Evolutionary conservation across 2,329 filamentous ascomycete genomes (phyloP).

Genomic region (Calonectria multiphialidica): DNA sequence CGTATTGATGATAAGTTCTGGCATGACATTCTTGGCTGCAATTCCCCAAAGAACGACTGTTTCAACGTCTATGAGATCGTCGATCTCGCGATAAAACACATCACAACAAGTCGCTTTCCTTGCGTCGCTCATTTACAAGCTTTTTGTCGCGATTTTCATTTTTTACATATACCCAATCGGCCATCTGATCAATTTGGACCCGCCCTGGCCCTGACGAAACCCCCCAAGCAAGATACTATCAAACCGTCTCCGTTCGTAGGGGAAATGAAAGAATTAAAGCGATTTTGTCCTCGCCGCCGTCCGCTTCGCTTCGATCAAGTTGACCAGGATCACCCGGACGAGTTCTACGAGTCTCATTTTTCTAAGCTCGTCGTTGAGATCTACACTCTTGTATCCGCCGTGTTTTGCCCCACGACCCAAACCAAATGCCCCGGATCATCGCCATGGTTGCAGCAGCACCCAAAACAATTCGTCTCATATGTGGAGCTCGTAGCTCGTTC

Average conservation of each 20-base stretch:
- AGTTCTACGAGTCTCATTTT: slow-evolving; percentile 39
- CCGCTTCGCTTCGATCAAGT: slow-evolving; percentile 29
- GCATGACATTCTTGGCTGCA: slow-evolving; percentile 44
- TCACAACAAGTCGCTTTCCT: slow-evolving; percentile 11
- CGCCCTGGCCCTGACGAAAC: not conserved
- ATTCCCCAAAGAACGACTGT: slow-evolving; percentile 37
- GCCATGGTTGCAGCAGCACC: slow-evolving; percentile 40
- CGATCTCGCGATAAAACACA: slow-evolving; percentile 41
- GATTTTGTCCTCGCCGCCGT: slow-evolving; percentile 31
- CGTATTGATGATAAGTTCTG: slow-evolving; percentile 43
- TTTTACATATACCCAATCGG: slow-evolving; percentile 4
- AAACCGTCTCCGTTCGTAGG: slow-evolving; percentile 11
- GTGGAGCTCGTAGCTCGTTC: slow-evolving; percentile 45
- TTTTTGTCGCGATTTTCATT: slow-evolving; percentile 16
- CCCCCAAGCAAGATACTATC: not conserved
- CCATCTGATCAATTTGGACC: not conserved
- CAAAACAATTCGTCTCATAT: slow-evolving; percentile 40
- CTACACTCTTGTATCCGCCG: slow-evolving; percentile 31
- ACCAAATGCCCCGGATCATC: slow-evolving; percentile 11
- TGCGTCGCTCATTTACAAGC: slow-evolving; percentile 34
- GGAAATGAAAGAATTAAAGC: slow-evolving; percentile 31
- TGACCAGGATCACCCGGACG: slow-evolving; percentile 30
- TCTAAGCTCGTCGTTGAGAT: slow-evolving; percentile 39
- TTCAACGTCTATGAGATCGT: slow-evolving; percentile 40
- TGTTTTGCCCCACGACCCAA: slow-evolving; percentile 32